These are phyloP conservation scores for Venustampulla echinocandica DNA, from an alignment of 495 filamentous ascomycete genomes.

Conservation along the genomic window DNA sequence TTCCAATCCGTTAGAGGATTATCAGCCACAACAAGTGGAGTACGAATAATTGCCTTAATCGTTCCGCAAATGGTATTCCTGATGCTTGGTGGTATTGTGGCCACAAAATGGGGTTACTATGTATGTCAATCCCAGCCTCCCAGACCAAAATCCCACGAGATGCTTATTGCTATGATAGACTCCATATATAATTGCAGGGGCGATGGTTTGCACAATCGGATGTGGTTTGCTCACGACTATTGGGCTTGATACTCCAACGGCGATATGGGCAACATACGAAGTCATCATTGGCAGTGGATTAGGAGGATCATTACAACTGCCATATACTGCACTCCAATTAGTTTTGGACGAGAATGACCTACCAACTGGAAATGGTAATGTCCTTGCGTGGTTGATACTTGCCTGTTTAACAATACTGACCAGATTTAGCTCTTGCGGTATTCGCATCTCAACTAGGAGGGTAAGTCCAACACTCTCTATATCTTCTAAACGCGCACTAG, in stretches of 20 bases:
- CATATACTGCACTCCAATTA: background rate
- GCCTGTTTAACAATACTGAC: too few species aligned
- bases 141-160: background rate
- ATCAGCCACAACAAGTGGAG: conserved; percentile 60
- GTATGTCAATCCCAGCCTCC: background rate
- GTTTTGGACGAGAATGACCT: background rate
- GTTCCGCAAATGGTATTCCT: background rate
- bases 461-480: too few species aligned
- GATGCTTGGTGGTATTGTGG: background rate
- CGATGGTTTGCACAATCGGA: conserved; percentile 19
- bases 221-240: conserved; percentile 26
- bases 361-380: background rate
- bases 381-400: too few species aligned
- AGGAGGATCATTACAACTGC: background rate
- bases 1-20: conserved; percentile 77
- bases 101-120: conserved; percentile 51
- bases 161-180: background rate
- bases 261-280: conserved; percentile 7
- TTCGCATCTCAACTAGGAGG: background rate
- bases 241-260: background rate
- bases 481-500: too few species aligned
- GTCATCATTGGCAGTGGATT: conserved; percentile 1
- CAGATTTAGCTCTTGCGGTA: background rate
- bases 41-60: conserved; percentile 26
- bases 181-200: conserved; percentile 3